These are phyloP conservation scores for Cladophialophora exuberans DNA, from an alignment of 2,329 filamentous ascomycete species.

Conservation along the genomic window DNA sequence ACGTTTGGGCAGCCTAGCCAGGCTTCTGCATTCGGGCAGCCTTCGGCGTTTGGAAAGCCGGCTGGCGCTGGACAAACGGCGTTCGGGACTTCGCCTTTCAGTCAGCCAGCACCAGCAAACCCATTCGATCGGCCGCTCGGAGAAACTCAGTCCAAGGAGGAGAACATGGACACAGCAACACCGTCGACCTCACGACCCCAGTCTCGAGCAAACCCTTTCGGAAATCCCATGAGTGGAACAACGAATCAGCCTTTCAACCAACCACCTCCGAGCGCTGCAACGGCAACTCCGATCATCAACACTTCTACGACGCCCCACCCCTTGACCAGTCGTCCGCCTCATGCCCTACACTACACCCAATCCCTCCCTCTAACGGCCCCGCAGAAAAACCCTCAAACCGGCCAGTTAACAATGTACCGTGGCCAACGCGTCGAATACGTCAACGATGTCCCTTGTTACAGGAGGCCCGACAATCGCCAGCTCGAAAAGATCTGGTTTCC, in stretches of 20 bases:
- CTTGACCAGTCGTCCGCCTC: constrained; percentile 24
- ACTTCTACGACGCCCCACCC: constrained; percentile 28
- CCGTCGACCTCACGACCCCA: constrained; percentile 40
- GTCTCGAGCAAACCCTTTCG: constrained; percentile 36
- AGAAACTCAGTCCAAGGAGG: constrained; percentile 22
- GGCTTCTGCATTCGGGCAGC: constrained; percentile 17
- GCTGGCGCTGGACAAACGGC: constrained; percentile 36
- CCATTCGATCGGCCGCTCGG: constrained; percentile 40
- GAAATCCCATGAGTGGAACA: constrained; percentile 32
- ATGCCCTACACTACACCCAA: constrained; percentile 30
- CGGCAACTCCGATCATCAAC: constrained; percentile 21
- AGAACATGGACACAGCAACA: constrained; percentile 29
- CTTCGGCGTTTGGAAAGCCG: constrained; percentile 11
- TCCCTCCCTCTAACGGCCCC: constrained; percentile 42
- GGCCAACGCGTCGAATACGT: constrained; percentile 64
- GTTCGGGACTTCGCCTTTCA: constrained; percentile 44
- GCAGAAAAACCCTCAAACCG: constrained; percentile 32
- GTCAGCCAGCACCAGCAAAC: constrained; percentile 44
- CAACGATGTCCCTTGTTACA: constrained; percentile 47
- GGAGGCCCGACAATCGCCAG: constrained; percentile 58
- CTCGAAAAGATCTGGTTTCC: constrained; percentile 74
- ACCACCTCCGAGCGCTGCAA: constrained; percentile 8
- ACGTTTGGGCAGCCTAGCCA: constrained; percentile 34
- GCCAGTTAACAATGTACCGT: constrained; percentile 63
- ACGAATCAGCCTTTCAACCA: constrained; percentile 10